Percentiles rank a stretch among this genome's conserved stretches.
Evolutionary conservation across 2,329 filamentous ascomycete genomes (phyloP).

Genomic region (Aureobasidium sp.): DNA sequence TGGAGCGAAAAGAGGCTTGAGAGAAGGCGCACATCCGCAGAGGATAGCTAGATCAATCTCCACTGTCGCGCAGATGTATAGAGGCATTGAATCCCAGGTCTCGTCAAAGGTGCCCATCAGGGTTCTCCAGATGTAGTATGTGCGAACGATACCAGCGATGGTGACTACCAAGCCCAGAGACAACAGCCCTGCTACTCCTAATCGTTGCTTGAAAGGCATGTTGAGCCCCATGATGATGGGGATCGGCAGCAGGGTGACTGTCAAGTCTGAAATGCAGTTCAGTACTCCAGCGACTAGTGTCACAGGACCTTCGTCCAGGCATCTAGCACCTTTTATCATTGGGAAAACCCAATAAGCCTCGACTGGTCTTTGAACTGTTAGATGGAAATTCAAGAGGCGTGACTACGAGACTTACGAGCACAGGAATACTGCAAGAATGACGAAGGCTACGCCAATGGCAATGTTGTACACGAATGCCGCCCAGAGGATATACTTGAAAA

Average conservation of each 20-base stretch:
- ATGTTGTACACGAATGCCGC: slow-evolving; percentile 32
- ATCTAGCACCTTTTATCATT: slow-evolving; percentile 27
- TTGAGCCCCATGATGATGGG: slow-evolving; percentile 38
- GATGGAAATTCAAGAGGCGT: not conserved
- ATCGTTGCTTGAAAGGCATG: slow-evolving; percentile 35
- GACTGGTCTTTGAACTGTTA: slow-evolving; percentile 29
- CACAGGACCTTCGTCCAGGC: slow-evolving; percentile 35
- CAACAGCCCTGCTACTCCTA: slow-evolving; percentile 18
- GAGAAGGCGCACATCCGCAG: slow-evolving; percentile 33
- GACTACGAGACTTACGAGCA: slow-evolving; percentile 30
- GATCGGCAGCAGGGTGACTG: slow-evolving; percentile 38
- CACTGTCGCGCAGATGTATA: slow-evolving; percentile 42
- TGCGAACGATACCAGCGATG: slow-evolving; percentile 33
- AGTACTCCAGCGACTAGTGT: slow-evolving; percentile 37
- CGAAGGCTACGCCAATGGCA: slow-evolving; percentile 33
- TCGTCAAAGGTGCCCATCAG: slow-evolving; percentile 37
- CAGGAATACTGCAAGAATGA: slow-evolving; percentile 33
- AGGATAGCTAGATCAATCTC: slow-evolving; percentile 42
- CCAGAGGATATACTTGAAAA: slow-evolving; percentile 37
- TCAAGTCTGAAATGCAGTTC: slow-evolving; percentile 37
- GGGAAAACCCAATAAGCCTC: slow-evolving; percentile 38
- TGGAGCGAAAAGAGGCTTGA: slow-evolving; percentile 26
- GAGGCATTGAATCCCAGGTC: slow-evolving; percentile 40
- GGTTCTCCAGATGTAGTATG: slow-evolving; percentile 38
- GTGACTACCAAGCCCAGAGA: slow-evolving; percentile 20